Evolutionary conservation across 2,329 filamentous ascomycete species (phyloP).

Genomic region (Curvularia hawaiiensis): DNA sequence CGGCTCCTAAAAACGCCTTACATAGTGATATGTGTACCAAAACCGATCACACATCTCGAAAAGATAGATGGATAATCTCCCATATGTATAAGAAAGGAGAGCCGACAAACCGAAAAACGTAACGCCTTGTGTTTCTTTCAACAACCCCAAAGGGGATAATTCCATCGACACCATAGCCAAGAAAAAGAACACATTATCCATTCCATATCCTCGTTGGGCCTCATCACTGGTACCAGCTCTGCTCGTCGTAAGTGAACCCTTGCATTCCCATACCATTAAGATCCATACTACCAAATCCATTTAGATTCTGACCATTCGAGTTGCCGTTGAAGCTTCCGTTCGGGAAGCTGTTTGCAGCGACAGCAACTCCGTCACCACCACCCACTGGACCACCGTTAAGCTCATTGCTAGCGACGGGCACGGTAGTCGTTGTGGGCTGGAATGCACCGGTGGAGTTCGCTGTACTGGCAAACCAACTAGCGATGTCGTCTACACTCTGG

Average conservation of each 20-base stretch:
- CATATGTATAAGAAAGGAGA: neutral
- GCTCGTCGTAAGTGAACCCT: slow-evolving; percentile 34
- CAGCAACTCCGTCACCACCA: slow-evolving; percentile 1
- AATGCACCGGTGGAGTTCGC: slow-evolving; percentile 21
- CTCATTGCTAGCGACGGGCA: slow-evolving; percentile 10
- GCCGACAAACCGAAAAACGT: neutral
- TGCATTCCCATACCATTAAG: slow-evolving; percentile 22
- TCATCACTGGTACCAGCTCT: slow-evolving; percentile 30
- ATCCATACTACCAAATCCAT: slow-evolving; percentile 9
- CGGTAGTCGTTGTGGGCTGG: slow-evolving; percentile 2
- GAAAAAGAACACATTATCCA: neutral
- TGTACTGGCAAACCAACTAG: slow-evolving; percentile 34
- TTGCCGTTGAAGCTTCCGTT: slow-evolving; percentile 18
- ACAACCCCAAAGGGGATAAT: neutral
- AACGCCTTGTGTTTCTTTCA: neutral
- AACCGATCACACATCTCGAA: neutral
- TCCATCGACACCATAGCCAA: neutral
- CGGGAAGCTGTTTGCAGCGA: slow-evolving; percentile 10
- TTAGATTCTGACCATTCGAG: slow-evolving; percentile 6
- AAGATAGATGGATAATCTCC: neutral
- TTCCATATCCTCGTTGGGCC: too few species aligned
- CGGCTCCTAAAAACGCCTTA: neutral
- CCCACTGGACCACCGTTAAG: slow-evolving; percentile 29
- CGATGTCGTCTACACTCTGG: slow-evolving; percentile 37
- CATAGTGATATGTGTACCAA: neutral